Evolutionary conservation across 352 stramenopile genomes (phyloP).

Genomic region (Phytophthora pluvialis): DNA sequence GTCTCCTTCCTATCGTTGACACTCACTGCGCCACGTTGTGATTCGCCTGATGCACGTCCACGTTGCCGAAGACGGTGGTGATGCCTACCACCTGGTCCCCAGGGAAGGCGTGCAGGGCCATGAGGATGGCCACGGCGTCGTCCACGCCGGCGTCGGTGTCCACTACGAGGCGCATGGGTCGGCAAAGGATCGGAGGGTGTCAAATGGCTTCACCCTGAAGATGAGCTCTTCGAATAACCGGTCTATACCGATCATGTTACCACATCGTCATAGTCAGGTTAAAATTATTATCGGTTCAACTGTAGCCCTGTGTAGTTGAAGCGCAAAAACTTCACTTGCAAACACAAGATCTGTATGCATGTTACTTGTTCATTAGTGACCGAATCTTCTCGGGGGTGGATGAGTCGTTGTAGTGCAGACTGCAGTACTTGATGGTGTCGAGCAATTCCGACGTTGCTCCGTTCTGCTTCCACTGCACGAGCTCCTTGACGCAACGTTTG

Average conservation of each 20-base stretch:
- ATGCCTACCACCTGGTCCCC: slow-evolving; percentile 61
- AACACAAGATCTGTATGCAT: neutral
- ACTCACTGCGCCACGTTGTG: slow-evolving; percentile 85
- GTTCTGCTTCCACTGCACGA: slow-evolving; percentile 46
- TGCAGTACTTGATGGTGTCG: slow-evolving; percentile 62
- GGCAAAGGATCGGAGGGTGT: no score
- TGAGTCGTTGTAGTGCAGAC: slow-evolving; percentile 55
- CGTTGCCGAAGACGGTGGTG: slow-evolving; percentile 87
- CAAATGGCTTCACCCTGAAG: slow-evolving; percentile 23
- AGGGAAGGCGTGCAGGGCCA: slow-evolving; percentile 72
- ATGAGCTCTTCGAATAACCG: neutral
- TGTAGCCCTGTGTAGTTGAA: slow-evolving; percentile 6
- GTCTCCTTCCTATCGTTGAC: neutral
- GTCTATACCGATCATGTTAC: neutral
- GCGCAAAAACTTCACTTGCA: no score
- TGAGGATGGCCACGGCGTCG: slow-evolving; percentile 76
- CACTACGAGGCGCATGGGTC: slow-evolving; percentile 57
- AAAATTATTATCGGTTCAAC: slow-evolving; percentile 2
- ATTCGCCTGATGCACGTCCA: slow-evolving; percentile 80
- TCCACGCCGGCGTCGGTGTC: slow-evolving; percentile 87
- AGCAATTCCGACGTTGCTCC: slow-evolving; percentile 49
- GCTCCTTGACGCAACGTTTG: slow-evolving; percentile 64
- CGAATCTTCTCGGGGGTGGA: slow-evolving; percentile 57
- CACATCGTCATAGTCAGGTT: neutral
- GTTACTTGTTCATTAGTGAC: slow-evolving; percentile 44